Conservation (phyloP, 2,329 filamentous ascomycete genomes). For the Corynespora cassiicola region DNA sequence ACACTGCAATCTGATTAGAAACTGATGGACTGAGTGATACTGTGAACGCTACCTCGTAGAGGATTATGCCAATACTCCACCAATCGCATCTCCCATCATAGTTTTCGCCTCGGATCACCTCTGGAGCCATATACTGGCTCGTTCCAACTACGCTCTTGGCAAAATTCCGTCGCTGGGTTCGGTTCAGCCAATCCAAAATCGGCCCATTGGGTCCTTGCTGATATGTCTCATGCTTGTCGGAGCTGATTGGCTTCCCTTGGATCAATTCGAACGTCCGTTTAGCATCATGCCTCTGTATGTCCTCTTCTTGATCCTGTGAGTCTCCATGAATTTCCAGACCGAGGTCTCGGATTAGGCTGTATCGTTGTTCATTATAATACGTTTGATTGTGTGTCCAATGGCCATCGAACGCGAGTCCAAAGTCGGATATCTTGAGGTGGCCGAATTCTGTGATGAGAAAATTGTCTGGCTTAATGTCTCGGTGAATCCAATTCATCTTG, state of each 20-base stretch:
- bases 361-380: constrained; percentile 85
- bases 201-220: constrained; percentile 33
- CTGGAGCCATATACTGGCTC: constrained; percentile 97
- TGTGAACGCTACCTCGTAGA: constrained; percentile 70
- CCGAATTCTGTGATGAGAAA: constrained; percentile 89
- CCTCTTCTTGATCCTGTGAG: constrained; percentile 68
- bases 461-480: constrained; percentile 97
- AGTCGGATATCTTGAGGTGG: constrained; percentile 95
- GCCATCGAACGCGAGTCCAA: constrained; percentile 92
- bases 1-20: constrained; percentile 78
- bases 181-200: constrained; percentile 51
- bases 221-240: constrained; percentile 26
- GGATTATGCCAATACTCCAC: constrained; percentile 95
- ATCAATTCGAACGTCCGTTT: constrained; percentile 52
- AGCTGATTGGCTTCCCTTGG: constrained; percentile 28
- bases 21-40: not conserved
- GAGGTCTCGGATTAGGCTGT: constrained; percentile 77
- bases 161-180: constrained; percentile 66
- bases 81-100: constrained; percentile 96
- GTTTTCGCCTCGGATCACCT: constrained; percentile 79
- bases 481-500: constrained; percentile 86
- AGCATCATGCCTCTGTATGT: constrained; percentile 57
- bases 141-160: constrained; percentile 91
- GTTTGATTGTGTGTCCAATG: constrained; percentile 91
- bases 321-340: constrained; percentile 78